A percentile compares a stretch with the other conserved stretches of the same genome.
phyloP scores from a whole-genome alignment of 78 protist genomes.

The Corallochytrium limacisporum region DNA sequence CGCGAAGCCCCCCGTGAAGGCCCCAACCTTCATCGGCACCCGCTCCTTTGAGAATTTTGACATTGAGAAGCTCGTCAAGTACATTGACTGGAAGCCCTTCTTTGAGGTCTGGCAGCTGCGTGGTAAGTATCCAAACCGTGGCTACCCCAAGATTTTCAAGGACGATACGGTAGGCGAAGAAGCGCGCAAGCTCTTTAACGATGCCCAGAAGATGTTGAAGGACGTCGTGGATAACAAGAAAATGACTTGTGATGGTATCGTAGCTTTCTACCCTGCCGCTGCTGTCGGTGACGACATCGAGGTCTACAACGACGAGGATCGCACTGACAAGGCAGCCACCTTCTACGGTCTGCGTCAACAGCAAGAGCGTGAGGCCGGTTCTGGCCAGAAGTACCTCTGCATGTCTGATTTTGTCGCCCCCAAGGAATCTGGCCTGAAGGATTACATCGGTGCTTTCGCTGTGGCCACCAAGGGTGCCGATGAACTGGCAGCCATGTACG shows the following conservation, averaged over 20 bases:
- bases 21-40: background rate
- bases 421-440: conserved; percentile 38
- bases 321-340: conserved; percentile 6
- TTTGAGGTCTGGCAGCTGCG: conserved; percentile 79
- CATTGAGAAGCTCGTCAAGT: conserved; percentile 47
- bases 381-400: conserved; percentile 46
- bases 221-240: conserved; percentile 31
- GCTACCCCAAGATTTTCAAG: conserved; percentile 91
- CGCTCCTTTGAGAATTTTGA: conserved; percentile 28
- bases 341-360: conserved; percentile 88
- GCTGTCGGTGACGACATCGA: conserved; percentile 77
- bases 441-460: conserved; percentile 82
- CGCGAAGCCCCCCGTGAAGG: conserved; percentile 9
- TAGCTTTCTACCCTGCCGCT: conserved; percentile 84
- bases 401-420: conserved; percentile 91
- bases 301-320: conserved; percentile 62
- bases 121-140: conserved; percentile 92
- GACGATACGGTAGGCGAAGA: conserved; percentile 81
- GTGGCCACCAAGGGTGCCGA: conserved; percentile 77
- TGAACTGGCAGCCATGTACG: conserved; percentile 39
- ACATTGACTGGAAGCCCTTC: conserved; percentile 96
- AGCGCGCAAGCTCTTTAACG: conserved; percentile 76
- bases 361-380: conserved; percentile 65
- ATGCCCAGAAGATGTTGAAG: conserved; percentile 67
- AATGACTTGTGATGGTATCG: conserved; percentile 40